Evolutionary conservation across 768 basidiomycete genomes (phyloP).

Genomic region (Nevesoporus exiguus): DNA sequence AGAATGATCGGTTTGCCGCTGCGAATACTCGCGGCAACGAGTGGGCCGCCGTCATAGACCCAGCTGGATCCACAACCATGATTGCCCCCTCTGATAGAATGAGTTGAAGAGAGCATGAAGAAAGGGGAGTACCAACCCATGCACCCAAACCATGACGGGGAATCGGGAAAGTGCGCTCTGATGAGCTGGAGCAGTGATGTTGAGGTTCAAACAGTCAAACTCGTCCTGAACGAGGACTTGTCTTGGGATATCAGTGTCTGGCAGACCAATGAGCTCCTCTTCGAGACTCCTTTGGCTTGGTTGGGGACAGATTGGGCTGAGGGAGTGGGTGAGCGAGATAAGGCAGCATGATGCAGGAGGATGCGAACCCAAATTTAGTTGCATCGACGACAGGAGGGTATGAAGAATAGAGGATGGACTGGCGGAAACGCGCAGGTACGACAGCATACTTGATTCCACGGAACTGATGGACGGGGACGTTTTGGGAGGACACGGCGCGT

Average conservation of each 20-base stretch:
- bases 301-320: slow-evolving; percentile 77
- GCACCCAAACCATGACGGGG: slow-evolving; percentile 86
- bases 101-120: slow-evolving; percentile 15
- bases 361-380: slow-evolving; percentile 59
- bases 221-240: slow-evolving; percentile 64
- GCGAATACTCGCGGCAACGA: slow-evolving; percentile 65
- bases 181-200: slow-evolving; percentile 71
- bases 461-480: slow-evolving; percentile 62
- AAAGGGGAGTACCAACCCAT: slow-evolving; percentile 53
- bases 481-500: slow-evolving; percentile 56
- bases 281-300: slow-evolving; percentile 46
- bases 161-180: slow-evolving; percentile 48
- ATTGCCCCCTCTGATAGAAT: slow-evolving; percentile 57
- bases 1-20: slow-evolving; percentile 64
- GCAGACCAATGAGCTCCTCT: slow-evolving; percentile 59
- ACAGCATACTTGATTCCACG: slow-evolving; percentile 76
- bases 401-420: slow-evolving; percentile 57
- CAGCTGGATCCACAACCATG: slow-evolving; percentile 73
- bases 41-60: slow-evolving; percentile 70
- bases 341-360: slow-evolving; percentile 6
- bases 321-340: slow-evolving; percentile 2
- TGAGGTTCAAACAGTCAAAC: slow-evolving; percentile 77
- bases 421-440: slow-evolving; percentile 72
- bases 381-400: slow-evolving; percentile 61
- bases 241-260: slow-evolving; percentile 48